These are phyloP conservation scores for Aristolochia fimbriata DNA, from an alignment of 164 flowering plant species.

Conservation along the genomic window DNA sequence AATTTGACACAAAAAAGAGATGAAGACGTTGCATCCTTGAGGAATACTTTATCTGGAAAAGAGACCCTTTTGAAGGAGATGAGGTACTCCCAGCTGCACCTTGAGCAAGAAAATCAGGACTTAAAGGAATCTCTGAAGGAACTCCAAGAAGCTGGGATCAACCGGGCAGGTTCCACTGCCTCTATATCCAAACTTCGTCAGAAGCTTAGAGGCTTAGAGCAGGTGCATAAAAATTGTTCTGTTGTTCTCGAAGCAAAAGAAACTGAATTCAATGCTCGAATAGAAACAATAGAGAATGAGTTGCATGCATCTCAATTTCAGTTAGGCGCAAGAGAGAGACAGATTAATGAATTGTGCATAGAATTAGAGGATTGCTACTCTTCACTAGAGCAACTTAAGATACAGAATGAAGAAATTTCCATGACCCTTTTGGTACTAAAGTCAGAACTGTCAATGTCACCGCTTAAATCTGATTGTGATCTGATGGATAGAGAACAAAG, in stretches of 20 bases:
- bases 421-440: slow-evolving; percentile 20
- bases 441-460: slow-evolving; percentile 21
- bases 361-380: slow-evolving; percentile 26
- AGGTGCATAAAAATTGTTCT: slow-evolving; percentile 40
- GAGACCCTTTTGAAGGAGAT: slow-evolving; percentile 37
- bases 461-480: slow-evolving; percentile 6
- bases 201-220: slow-evolving; percentile 41
- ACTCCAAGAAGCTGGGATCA: slow-evolving; percentile 50
- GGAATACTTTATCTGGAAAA: slow-evolving; percentile 32
- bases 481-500: slow-evolving; percentile 9
- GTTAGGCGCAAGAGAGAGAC: slow-evolving; percentile 16
- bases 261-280: slow-evolving; percentile 32
- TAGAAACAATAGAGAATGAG: slow-evolving; percentile 24
- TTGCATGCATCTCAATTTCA: slow-evolving; percentile 17
- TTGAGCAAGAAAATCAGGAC: slow-evolving; percentile 53
- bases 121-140: slow-evolving; percentile 37
- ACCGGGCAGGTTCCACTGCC: slow-evolving; percentile 26
- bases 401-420: slow-evolving; percentile 25
- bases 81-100: slow-evolving; percentile 26
- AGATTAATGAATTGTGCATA: slow-evolving; percentile 23
- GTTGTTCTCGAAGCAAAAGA: slow-evolving; percentile 36
- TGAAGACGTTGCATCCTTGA: slow-evolving; percentile 37
- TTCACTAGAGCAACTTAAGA: slow-evolving; percentile 16
- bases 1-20: slow-evolving; percentile 28
- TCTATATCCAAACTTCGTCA: slow-evolving; percentile 31